Base-by-base conservation (phyloP, 805 yeast genomes). In the Osmozyma mogii region DNA sequence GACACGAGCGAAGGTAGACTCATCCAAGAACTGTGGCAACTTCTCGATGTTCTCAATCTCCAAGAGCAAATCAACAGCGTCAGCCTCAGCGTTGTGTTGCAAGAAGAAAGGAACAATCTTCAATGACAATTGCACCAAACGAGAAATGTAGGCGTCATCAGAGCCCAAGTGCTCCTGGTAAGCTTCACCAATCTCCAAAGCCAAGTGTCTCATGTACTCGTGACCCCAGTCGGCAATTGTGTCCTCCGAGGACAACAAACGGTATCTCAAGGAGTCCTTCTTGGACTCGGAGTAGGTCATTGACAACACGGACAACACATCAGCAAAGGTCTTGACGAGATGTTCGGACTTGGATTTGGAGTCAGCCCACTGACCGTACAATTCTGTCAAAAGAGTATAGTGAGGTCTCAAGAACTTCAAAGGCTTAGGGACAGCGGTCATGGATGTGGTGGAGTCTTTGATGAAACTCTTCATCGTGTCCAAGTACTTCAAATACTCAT, bases 401-500 rank as follows among this genome's bases (percentile, higher is more conserved):
- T 77, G 84, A 6, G 96, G 95, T 49, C 95, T 76, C 41, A 92
- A 69, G 53, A 92, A 92, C 64, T 92, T 94, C 60, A 92, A 72
- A 4, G 99, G 99, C 58, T 92, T 92, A 22, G 99, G 99, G 29
- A 92, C 98, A 3, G 99, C 99, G 2, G 98, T 92, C 96, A 92
- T 92, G 6, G 96, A 88, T 22, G 96, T 84, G 3, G 99, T 92
- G 9, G 96, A 83, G 32, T 92, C 94, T 42, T 84, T 75, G 47
- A 92, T 88, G 45, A 75, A 75, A 28, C 68, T 72, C 50, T 85
- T 87, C 54, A 92, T 70, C 30, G 78, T 67, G 24, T 68, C 67
- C 44, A 92, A 67, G n/a, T 85, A 70, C 9, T 74, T 60, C 20
- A 58, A 58, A 50, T 84, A 82, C 13, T 74, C 59, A 12, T 60